Evolutionary conservation across 2,329 filamentous ascomycete species (phyloP), one percentile per base, ranked within the genome.

Genomic region (Neobulgaria alba): DNA sequence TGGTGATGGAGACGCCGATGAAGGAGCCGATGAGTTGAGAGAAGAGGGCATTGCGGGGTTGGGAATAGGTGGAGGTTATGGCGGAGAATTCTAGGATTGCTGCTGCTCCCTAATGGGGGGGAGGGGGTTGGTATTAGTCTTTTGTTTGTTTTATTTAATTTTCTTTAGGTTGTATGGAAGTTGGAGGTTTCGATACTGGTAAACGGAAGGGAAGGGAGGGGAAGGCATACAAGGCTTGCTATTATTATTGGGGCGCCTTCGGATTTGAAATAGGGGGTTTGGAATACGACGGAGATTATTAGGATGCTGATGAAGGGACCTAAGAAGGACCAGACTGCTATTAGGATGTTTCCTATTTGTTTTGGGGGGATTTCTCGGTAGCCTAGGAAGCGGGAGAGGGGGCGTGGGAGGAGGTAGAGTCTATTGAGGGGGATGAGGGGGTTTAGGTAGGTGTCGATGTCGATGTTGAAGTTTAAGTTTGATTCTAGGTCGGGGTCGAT

Each of bases 391-490:
- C 77, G 73, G 15, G 84, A 73, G 15, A 92, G 57, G 0, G 73
- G 72, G 34, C 67, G 67, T 0, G 87, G 88, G 1, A 94, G 57
- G 33, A 67, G 63, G 19, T 72, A 64, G 58, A 85, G 72, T 51
- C 73, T 75, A 30, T 82, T 80, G 10, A 73, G 66, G 7, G 83
- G 83, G 17, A 93, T 57, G 45, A 77, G 68, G 2, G 72, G 82
- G 58, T 90, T 87, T 37, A 93, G 59, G 57, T 81, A 77, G n/a
- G 63, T 64, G 67, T 95, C 88, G 48, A 94, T 74, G 62, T 92
- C 77, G 62, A 93, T 77, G 36, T 58, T 29, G 15, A 41, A 36
- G n/a, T n/a, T n/a, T n/a, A n/a, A n/a, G n/a, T n/a, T n/a, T n/a
- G n/a, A n/a, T n/a, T n/a, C n/a, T n/a, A n/a, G n/a, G n/a, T n/a